Evolutionary conservation across 1,284 basidiomycete genomes (phyloP).

Genomic region (Ustilago trichophora): DNA sequence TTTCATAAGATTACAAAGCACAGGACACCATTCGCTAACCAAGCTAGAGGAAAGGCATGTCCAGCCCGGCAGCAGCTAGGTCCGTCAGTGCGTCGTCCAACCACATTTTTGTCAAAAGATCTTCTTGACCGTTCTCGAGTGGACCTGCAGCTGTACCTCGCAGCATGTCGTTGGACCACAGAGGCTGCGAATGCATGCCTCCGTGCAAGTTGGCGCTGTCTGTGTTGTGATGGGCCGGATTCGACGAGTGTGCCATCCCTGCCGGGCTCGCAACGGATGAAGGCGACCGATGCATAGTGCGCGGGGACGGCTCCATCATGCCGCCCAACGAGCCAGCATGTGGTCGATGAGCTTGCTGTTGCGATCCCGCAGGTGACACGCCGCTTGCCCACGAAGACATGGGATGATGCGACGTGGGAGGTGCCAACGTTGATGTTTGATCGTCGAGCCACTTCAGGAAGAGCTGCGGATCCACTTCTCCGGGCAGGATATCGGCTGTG

Average conservation of each 20-base stretch:
- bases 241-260: conserved; percentile 1
- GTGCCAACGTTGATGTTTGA: conserved; percentile 37
- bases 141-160: neutral
- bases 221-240: neutral
- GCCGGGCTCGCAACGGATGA: conserved; percentile 15
- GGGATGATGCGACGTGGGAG: conserved; percentile 38
- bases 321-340: conserved; percentile 13
- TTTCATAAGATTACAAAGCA: too few relatives aligned
- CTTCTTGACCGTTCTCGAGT: conserved; percentile 22
- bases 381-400: conserved; percentile 36
- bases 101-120: conserved; percentile 46
- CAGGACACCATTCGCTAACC: too few relatives aligned
- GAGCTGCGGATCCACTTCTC: conserved; percentile 47
- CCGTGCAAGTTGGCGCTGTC: neutral
- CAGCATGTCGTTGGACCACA: neutral
- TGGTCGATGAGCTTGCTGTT: conserved; percentile 1
- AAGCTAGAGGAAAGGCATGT: conserved; percentile 45
- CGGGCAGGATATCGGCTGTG: conserved; percentile 37
- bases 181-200: neutral
- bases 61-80: conserved; percentile 36
- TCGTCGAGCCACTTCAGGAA: conserved; percentile 50
- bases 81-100: conserved; percentile 45
- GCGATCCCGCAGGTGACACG: neutral
- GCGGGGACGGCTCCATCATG: conserved; percentile 4
- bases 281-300: conserved; percentile 7